Conservation (phyloP, 495 filamentous ascomycete genomes). For the Glarea lozoyensis region DNA sequence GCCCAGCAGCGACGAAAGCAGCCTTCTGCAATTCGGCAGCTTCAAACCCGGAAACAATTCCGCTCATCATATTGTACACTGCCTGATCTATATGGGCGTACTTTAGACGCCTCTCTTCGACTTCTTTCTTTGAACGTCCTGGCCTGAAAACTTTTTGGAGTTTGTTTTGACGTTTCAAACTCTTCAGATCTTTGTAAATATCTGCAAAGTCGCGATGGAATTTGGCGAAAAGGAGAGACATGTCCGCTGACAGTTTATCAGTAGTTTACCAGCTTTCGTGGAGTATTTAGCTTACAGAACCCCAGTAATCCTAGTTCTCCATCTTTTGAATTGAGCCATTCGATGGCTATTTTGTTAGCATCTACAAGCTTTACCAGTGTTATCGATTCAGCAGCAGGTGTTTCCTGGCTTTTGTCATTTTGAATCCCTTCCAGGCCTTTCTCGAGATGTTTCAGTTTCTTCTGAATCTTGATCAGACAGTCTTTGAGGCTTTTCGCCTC, state of each 20-base stretch:
- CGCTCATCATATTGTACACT: constrained; percentile 30
- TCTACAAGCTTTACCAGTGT: not conserved
- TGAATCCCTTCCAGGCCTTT: not conserved
- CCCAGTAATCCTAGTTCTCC: not conserved
- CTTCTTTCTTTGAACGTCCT: not conserved
- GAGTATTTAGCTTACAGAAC: not conserved
- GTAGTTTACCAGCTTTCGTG: not conserved
- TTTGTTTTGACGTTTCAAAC: not conserved
- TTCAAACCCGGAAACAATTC: constrained; percentile 33
- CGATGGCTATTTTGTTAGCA: not conserved
- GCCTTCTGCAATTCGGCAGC: constrained; percentile 24
- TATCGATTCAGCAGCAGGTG: not conserved
- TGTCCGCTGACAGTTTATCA: not conserved
- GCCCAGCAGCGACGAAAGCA: constrained; percentile 30
- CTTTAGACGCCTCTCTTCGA: constrained; percentile 44
- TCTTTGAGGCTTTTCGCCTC: not conserved
- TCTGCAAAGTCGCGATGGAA: not conserved
- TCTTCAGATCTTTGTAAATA: not conserved
- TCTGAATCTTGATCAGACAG: not conserved
- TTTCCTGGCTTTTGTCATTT: not conserved
- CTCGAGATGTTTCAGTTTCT: not conserved
- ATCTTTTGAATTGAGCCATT: not conserved
- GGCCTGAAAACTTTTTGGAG: not conserved
- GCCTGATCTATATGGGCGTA: constrained; percentile 50
- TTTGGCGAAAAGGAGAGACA: not conserved